Evolutionary conservation across 176 grass and related monocot species (phyloP), one percentile per base, ranked within the genome.

Genomic region (Zoysia pacifica): DNA sequence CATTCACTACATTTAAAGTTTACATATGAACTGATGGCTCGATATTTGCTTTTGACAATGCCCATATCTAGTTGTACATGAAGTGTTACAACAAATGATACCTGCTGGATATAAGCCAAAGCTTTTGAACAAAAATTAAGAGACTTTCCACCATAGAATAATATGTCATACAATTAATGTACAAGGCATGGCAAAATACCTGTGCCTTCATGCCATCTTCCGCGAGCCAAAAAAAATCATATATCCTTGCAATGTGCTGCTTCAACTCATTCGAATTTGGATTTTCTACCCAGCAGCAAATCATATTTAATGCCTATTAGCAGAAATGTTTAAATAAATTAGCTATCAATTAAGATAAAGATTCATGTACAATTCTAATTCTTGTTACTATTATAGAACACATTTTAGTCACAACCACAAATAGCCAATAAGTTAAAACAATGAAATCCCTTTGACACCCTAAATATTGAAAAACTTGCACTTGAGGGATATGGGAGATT

Each of bases 161-260:
- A 80, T 14, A 7, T 56, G 1, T 52, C 7, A 6, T 18, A 42
- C 11, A 65, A 79, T 8, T 45, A 36, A 0, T 16, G 15, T 5
- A 70, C 16, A 62, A 18, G 9, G 41, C 19, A 64, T 58, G 2
- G 63, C 36, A 50, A 52, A 6, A 68, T 59, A 88, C 91, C 85
- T 97, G 80, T 85, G 87, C 85, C 78, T 89, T 90, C 93, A 97
- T 93, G 67, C 90, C 93, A 89, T 97, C 93, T 70, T 97, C 90
- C 2, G 93, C 93, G 62, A 97, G 3, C 93, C 93, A 97, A 63
- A 97, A 72, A 69, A 50, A 85, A 70, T 97, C 93, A 76, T 90
- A 71, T 15, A 97, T 70, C 80, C 93, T 89, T 70, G 90, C 88
- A 69, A 97, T 81, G 75, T 93, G 91, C 44, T 84, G 12, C 64